Percentiles rank a stretch among this genome's conserved stretches.
These are phyloP conservation scores for Malassezia slooffiae DNA, from an alignment of 1,284 basidiomycete species.

Conservation along the genomic window DNA sequence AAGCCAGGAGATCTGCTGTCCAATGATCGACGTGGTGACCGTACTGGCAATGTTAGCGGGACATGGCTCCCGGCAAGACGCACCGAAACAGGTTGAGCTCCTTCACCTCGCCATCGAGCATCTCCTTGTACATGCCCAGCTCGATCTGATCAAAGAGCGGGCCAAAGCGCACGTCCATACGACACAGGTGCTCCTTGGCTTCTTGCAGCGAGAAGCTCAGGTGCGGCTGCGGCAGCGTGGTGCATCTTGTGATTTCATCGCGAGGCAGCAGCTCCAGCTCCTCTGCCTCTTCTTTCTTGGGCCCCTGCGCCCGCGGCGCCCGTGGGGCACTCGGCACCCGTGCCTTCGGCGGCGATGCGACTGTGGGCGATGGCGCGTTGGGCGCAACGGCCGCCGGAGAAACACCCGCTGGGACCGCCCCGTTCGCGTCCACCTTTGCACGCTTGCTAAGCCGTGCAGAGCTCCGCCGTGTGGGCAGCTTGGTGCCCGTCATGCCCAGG, in stretches of 20 bases:
- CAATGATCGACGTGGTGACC: conserved; percentile 61
- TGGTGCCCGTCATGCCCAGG: neutral
- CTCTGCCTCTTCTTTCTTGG: no score
- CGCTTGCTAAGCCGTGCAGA: no score
- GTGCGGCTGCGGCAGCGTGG: conserved; percentile 8
- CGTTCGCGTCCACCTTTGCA: no score
- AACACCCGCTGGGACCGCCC: no score
- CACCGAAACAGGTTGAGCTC: conserved; percentile 42
- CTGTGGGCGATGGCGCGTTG: no score
- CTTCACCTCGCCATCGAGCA: conserved; percentile 48
- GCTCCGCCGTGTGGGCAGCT: no score
- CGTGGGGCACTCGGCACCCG: no score
- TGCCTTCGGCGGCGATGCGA: no score
- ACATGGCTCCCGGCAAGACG: no score
- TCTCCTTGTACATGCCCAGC: conserved; percentile 53
- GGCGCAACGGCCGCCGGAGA: no score
- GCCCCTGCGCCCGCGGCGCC: no score
- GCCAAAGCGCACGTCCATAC: conserved; percentile 4
- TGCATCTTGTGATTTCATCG: conserved; percentile 6
- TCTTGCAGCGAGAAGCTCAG: conserved; percentile 7
- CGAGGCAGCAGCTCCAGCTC: conserved; percentile 4
- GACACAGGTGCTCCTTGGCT: conserved; percentile 9
- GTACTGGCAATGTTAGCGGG: conserved; percentile 12
- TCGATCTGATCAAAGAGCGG: conserved; percentile 13
- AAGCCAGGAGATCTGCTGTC: conserved; percentile 82